phyloP scores from a whole-genome alignment of 1,284 basidiomycete species.

The Ganoderma resinaceum region DNA sequence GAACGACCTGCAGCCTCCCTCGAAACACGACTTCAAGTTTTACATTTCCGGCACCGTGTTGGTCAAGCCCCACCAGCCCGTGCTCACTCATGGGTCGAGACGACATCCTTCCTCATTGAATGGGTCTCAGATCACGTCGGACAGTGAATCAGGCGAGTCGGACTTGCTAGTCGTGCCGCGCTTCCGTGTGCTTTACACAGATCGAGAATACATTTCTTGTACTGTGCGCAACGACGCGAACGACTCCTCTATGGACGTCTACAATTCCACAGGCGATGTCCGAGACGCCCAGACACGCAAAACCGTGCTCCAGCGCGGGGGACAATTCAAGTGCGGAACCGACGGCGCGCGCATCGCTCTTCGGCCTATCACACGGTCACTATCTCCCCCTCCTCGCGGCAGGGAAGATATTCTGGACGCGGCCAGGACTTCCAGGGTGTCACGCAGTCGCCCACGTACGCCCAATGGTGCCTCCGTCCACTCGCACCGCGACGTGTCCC shows the following conservation, averaged over 20 bases:
- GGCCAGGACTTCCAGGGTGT: slow-evolving; percentile 24
- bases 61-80: slow-evolving; percentile 52
- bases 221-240: slow-evolving; percentile 65
- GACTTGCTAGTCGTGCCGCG: slow-evolving; percentile 65
- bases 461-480: slow-evolving; percentile 29
- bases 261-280: slow-evolving; percentile 63
- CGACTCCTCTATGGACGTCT: slow-evolving; percentile 61
- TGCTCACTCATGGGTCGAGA: slow-evolving; percentile 31
- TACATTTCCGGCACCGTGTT: slow-evolving; percentile 69
- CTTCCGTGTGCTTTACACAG: slow-evolving; percentile 72
- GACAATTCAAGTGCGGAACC: slow-evolving; percentile 60
- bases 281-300: slow-evolving; percentile 64
- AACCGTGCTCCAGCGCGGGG: slow-evolving; percentile 64
- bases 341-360: slow-evolving; percentile 66
- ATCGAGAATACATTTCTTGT: slow-evolving; percentile 62
- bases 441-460: slow-evolving; percentile 44
- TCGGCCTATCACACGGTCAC: slow-evolving; percentile 42
- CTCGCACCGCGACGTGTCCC: slow-evolving; percentile 32
- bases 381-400: slow-evolving; percentile 22
- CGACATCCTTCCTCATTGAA: slow-evolving; percentile 30
- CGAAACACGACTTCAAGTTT: slow-evolving; percentile 69
- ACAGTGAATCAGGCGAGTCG: slow-evolving; percentile 43
- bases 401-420: slow-evolving; percentile 31
- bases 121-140: slow-evolving; percentile 32
- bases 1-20: slow-evolving; percentile 72